Conservation (phyloP, 2,329 filamentous ascomycete species). For the Aspergillus fischeri region DNA sequence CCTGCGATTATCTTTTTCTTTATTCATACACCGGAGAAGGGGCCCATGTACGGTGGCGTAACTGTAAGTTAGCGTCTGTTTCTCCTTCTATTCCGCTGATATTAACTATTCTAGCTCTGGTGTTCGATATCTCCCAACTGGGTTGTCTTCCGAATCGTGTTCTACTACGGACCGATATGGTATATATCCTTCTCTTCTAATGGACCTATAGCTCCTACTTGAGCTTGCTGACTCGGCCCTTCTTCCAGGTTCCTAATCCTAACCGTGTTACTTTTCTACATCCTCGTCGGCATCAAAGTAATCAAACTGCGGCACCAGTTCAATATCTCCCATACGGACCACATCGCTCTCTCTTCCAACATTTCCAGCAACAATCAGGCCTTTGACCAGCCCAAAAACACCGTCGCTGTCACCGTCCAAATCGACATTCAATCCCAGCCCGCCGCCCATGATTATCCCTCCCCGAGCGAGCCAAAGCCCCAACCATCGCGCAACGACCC, state of each 20-base stretch:
- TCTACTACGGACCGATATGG: constrained; percentile 38
- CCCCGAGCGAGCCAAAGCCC: constrained; percentile 2
- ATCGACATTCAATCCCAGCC: too few species aligned
- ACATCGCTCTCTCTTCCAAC: constrained; percentile 23
- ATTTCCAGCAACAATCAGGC: constrained; percentile 10
- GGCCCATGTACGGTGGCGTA: constrained; percentile 35
- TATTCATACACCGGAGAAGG: constrained; percentile 26
- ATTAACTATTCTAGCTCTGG: constrained; percentile 27
- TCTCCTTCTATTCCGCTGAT: not conserved
- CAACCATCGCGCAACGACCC: not conserved
- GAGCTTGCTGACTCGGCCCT: not conserved
- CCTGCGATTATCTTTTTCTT: constrained; percentile 35
- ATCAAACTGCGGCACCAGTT: constrained; percentile 29
- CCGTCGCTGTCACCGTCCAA: too few species aligned
- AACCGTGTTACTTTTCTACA: constrained; percentile 18
- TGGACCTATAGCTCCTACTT: not conserved
- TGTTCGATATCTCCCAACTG: constrained; percentile 36
- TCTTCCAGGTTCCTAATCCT: constrained; percentile 26
- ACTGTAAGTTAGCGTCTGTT: constrained; percentile 21
- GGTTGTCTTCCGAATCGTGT: constrained; percentile 32
- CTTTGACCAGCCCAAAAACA: too few species aligned
- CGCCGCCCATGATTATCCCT: too few species aligned
- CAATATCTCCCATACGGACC: constrained; percentile 24
- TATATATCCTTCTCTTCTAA: constrained; percentile 8
- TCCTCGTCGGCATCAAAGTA: constrained; percentile 31